Evolutionary conservation across 805 yeast species (phyloP), one percentile per base, ranked within the genome.

Genomic region (Pichia rugopelliculosa): DNA sequence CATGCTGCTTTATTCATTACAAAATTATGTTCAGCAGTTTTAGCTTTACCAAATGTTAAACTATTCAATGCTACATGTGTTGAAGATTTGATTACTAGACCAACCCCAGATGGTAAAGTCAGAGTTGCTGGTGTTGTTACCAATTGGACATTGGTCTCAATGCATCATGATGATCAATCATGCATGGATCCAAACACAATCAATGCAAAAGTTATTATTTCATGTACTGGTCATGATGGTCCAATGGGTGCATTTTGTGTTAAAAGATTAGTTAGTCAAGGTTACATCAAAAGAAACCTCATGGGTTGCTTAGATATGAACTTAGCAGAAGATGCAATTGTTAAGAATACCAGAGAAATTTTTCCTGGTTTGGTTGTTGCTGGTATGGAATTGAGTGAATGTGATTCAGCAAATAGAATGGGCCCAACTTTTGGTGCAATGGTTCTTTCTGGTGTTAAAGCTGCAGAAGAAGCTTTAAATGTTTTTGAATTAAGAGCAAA

Each of bases 161-260:
- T 80, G 75, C 81, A 82, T 64, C 90, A 84, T 59, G 85, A 80
- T 61, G 77, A 78, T 47, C 90, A 84, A 65, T 78, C 84, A 13
- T 84, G 90, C 64, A 84, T 84, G 89, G 90, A 83, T 61, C 89
- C 90, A 43, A 82, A 83, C 69, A 83, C 87, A 51, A 80, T 84
- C 70, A 84, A 83, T 59, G 71, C 73, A 51, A 62, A 70, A 60
- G 79, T 84, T 47, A 78, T 84, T 48, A 70, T 84, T 49, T 82
- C 88, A 15, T 79, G 88, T 53, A 78, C 87, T 27, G 91, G 90
- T 50, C 90, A 84, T 60, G 91, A 84, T 62, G 90, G 91, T 58
- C 89, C 88, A 45, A 81, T 83, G 67, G 90, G 90, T 50, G 89
- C 90, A 8, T 82, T 82, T 69, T 75, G 80, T 52, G 88, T 84